Conservation (phyloP, 1,284 basidiomycete species). For the Boletus semigastroideus region DNA sequence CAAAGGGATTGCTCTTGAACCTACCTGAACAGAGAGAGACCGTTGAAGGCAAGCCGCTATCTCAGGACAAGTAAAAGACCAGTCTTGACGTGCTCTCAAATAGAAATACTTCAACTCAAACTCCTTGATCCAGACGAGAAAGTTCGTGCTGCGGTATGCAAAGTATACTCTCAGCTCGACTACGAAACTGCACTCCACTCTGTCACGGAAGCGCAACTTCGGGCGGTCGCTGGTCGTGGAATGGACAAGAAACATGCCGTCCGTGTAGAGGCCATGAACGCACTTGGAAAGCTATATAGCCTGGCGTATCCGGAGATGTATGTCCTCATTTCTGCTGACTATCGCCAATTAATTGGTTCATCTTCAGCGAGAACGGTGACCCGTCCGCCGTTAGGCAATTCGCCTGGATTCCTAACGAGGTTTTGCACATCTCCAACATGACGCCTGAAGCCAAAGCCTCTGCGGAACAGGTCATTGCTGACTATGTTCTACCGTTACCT, state of each 20-base stretch:
- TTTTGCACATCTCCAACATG: constrained; percentile 57
- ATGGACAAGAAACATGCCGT: constrained; percentile 88
- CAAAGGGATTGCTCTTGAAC: constrained; percentile 60
- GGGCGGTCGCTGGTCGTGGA: constrained; percentile 68
- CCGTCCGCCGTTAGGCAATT: constrained; percentile 77
- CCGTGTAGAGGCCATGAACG: constrained; percentile 77
- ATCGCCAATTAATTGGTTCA: background rate
- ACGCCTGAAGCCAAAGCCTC: constrained; percentile 58
- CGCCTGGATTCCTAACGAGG: constrained; percentile 87
- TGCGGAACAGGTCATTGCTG: constrained; percentile 66
- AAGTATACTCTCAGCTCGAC: constrained; percentile 80
- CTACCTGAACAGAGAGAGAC: constrained; percentile 68
- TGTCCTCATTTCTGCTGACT: constrained; percentile 28
- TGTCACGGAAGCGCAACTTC: constrained; percentile 65
- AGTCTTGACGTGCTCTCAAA: constrained; percentile 12
- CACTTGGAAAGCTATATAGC: constrained; percentile 78
- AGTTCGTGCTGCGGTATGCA: constrained; percentile 84
- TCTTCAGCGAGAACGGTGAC: constrained; percentile 77
- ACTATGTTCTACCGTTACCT: constrained; percentile 83
- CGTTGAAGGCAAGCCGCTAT: constrained; percentile 60
- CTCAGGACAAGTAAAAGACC: constrained; percentile 1
- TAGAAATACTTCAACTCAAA: constrained; percentile 68
- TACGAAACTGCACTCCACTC: constrained; percentile 90
- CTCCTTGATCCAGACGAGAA: constrained; percentile 89
- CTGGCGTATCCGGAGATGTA: constrained; percentile 90